Base-by-base conservation (phyloP, 2,329 filamentous ascomycete species). In the Drechmeria coniospora region DNA sequence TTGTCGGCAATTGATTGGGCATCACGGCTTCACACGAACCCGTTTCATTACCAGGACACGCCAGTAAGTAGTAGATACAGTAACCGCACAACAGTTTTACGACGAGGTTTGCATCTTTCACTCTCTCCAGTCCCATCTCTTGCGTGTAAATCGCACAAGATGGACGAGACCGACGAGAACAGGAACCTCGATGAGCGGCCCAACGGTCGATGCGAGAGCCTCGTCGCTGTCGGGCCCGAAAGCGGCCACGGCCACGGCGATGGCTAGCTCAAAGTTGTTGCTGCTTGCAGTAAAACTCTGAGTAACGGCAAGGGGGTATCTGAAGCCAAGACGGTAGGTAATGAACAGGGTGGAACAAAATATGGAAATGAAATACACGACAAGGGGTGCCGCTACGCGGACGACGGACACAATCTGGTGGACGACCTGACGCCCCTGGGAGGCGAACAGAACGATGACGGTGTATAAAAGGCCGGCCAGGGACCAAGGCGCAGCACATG, bases 241-340 rank as follows among this genome's bases (percentile, higher is more conserved):
- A 0, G 77, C 77, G 0, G 83, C 78, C 3, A 92, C 74, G 0
- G 80, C 80, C 0, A 93, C 83, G 0, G 83, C 83, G 52, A 93
- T 92, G 0, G 84, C 82, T 15, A 93, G 57, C 56, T 93, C 84
- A 43, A 93, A 93, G 47, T 93, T 92, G 46, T 93, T 93, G 48
- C 83, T 92, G 1, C 81, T 79, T 0, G 82, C 86, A 0, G 81
- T 92, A 42, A 92, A 90, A 45, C 79, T 84, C 53, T 92, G 82
- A 2, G 82, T 87, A 8, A 67, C 64, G 1, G 68, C 65, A 1
- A 84, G 48, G 20, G 64, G 63, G 46, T 92, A 92, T 0, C 70
- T 72, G 32, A 84, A 84, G 0, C 81, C 78, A n/a, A 77, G 53
- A n/a, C 60, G 64, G 26, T 64, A 60, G 3, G 71, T 65, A 2